These are phyloP conservation scores for Globisporangium yorkense DNA, from an alignment of 352 stramenopile genomes.

Conservation along the genomic window DNA sequence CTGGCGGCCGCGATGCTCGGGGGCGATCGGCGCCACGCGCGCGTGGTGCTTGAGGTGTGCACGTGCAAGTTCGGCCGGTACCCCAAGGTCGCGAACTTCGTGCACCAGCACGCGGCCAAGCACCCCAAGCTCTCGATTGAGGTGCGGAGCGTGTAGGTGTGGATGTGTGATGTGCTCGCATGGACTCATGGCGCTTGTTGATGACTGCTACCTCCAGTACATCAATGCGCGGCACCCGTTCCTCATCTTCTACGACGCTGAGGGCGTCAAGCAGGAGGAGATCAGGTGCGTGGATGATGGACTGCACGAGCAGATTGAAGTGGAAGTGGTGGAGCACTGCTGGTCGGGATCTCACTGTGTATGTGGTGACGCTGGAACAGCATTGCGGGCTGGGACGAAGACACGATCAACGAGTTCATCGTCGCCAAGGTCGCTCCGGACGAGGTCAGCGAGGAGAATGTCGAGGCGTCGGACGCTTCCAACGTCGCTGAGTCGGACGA, in stretches of 20 bases:
- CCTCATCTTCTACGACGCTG: conserved; percentile 57
- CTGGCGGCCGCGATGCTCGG: conserved; percentile 21
- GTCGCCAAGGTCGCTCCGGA: conserved; percentile 42
- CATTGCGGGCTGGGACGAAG: conserved; percentile 68
- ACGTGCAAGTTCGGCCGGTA: conserved; percentile 47
- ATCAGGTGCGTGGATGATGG: conserved; percentile 32
- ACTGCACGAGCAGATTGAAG: not conserved
- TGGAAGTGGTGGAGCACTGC: not conserved
- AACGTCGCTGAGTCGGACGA: conserved; percentile 3
- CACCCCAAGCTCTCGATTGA: conserved; percentile 44
- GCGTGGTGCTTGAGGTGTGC: conserved; percentile 49
- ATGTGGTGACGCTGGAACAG: conserved; percentile 10
- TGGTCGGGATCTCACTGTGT: not conserved
- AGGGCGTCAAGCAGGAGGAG: conserved; percentile 47
- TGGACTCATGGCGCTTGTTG: not conserved
- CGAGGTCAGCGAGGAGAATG: conserved; percentile 6
- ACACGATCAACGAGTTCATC: conserved; percentile 70
- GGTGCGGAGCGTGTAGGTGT: conserved; percentile 3
- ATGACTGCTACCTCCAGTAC: conserved; percentile 19
- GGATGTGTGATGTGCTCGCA: not conserved
- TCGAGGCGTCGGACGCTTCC: not conserved
- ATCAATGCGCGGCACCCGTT: conserved; percentile 40
- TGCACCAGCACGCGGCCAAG: conserved; percentile 39
- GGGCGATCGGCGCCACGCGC: conserved; percentile 25
- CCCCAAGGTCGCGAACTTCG: conserved; percentile 65